Conservation (phyloP, 495 filamentous ascomycete genomes). For the Melanomma pulvis-pyrius region DNA sequence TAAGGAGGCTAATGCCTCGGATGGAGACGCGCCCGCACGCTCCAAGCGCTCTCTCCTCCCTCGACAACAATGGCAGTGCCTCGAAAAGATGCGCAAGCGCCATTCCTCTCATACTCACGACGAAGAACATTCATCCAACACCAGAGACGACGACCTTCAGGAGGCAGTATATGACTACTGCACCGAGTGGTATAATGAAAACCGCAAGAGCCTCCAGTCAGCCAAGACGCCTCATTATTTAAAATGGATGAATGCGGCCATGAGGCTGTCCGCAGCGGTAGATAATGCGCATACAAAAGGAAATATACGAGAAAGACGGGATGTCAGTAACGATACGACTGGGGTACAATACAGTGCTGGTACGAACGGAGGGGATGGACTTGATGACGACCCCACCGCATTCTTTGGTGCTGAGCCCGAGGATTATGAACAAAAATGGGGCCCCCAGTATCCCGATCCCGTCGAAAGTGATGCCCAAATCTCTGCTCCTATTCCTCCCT, state of each 20-base stretch:
- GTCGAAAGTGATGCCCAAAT: no score
- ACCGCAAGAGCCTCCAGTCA: background rate
- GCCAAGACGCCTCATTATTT: background rate
- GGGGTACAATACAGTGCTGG: background rate
- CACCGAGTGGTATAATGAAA: background rate
- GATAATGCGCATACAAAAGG: background rate
- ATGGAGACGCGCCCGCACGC: no score
- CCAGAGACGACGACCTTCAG: background rate
- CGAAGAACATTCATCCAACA: background rate
- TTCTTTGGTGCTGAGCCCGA: constrained; percentile 12
- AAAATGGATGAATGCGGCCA: background rate
- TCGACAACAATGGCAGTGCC: background rate
- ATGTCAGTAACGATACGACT: background rate
- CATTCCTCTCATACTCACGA: background rate
- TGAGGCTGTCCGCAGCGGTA: background rate
- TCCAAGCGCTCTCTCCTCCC: background rate
- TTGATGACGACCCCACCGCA: background rate
- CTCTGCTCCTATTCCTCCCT: no score
- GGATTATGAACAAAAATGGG: constrained; percentile 26
- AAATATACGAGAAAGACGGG: background rate
- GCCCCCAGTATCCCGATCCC: no score
- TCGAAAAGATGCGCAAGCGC: background rate
- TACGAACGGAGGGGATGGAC: background rate
- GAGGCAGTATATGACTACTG: background rate
- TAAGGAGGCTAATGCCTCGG: no score